Percentiles rank a stretch among this genome's conserved stretches.
Evolutionary conservation across 768 basidiomycete species (phyloP).

Genomic region (Boletus coccyginus): DNA sequence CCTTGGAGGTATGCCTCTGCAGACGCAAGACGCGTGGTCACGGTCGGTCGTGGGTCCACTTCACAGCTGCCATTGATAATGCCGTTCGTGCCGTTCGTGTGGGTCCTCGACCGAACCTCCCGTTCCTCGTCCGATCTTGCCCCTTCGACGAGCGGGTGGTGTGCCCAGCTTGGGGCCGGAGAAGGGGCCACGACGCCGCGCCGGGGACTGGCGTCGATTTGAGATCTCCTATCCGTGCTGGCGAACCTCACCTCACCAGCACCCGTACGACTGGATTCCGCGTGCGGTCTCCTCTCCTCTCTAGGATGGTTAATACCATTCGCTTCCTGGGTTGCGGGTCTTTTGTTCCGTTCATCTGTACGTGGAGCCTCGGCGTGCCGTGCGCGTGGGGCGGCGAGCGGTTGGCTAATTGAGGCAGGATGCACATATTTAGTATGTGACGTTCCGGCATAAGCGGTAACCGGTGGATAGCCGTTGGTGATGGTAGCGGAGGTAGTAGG

Average conservation of each 20-base stretch:
- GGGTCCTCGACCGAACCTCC: conserved; percentile 14
- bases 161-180: conserved; percentile 30
- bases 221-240: conserved; percentile 21
- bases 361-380: conserved; percentile 22
- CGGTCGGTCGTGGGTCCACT: not conserved
- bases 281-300: conserved; percentile 14
- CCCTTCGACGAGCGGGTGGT: conserved; percentile 29
- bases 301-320: conserved; percentile 9
- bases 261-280: conserved; percentile 11
- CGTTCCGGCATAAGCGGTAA: conserved; percentile 6
- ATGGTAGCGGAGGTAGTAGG: conserved; percentile 2
- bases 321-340: conserved; percentile 12
- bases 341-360: conserved; percentile 21
- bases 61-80: not conserved
- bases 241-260: conserved; percentile 6
- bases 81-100: conserved; percentile 10
- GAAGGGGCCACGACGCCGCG: conserved; percentile 27
- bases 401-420: conserved; percentile 13
- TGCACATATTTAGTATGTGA: conserved; percentile 15
- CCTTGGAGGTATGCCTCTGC: conserved; percentile 37
- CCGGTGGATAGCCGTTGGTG: conserved; percentile 14
- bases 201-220: conserved; percentile 34
- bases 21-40: conserved; percentile 28
- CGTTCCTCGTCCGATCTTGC: conserved; percentile 29
- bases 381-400: conserved; percentile 18